Percentiles rank a stretch among this genome's conserved stretches.
phyloP scores from a whole-genome alignment of 2,329 filamentous ascomycete genomes.

The Penicillium crustosum region DNA sequence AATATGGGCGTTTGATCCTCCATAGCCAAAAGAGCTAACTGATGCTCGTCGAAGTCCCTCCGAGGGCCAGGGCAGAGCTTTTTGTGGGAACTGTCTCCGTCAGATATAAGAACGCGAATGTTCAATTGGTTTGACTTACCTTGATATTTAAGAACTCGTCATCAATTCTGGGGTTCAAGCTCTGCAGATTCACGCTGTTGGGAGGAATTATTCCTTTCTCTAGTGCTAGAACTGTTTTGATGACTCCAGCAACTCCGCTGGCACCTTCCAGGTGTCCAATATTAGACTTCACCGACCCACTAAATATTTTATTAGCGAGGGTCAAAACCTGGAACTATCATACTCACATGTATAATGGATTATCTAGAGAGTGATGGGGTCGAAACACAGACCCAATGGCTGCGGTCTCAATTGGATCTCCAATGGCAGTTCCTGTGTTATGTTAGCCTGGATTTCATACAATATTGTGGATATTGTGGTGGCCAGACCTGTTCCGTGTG shows the following conservation, averaged over 20 bases:
- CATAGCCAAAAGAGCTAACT: constrained; percentile 30
- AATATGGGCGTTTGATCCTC: constrained; percentile 30
- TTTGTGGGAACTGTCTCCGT: constrained; percentile 11
- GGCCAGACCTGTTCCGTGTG: constrained; percentile 41
- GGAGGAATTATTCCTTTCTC: constrained; percentile 27
- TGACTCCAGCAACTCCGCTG: constrained; percentile 12
- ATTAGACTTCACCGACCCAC: constrained; percentile 22
- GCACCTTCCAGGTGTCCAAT: constrained; percentile 24
- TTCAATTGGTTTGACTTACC: background rate
- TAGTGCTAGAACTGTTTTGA: constrained; percentile 29
- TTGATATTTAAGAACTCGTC: constrained; percentile 6
- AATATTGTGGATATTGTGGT: constrained; percentile 25
- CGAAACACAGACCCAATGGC: background rate
- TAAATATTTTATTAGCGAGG: background rate
- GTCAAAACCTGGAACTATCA: background rate
- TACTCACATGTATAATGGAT: background rate
- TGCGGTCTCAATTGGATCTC: background rate
- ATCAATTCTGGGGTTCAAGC: constrained; percentile 8
- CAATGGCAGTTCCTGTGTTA: constrained; percentile 11
- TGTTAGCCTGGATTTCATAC: constrained; percentile 2
- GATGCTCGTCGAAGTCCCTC: constrained; percentile 19
- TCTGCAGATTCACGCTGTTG: constrained; percentile 9
- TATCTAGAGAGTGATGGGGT: background rate
- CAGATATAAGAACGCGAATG: constrained; percentile 1
- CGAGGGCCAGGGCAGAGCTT: constrained; percentile 19